Base-by-base conservation (phyloP, 2,329 filamentous ascomycete genomes). In the Geosmithia putterillii region DNA sequence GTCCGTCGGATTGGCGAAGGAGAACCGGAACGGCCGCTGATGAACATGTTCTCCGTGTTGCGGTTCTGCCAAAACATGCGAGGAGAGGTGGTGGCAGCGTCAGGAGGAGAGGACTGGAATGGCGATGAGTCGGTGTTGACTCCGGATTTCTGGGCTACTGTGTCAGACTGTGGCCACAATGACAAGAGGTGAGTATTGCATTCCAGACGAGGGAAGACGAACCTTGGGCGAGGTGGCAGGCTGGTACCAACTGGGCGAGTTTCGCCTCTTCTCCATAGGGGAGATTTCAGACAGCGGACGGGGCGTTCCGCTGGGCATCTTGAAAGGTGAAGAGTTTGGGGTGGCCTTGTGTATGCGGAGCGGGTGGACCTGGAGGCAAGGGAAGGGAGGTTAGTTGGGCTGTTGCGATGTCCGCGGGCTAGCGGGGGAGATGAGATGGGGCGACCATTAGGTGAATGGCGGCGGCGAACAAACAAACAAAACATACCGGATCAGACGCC, bases 171-270 rank as follows among this genome's bases (percentile, higher is more conserved):
- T 17, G 12, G 39, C 32, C 28, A 45, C 48, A 45, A 50, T 44
- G 44, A 38, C 20, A n/a, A 23, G 61, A 60, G 86, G 81, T 54
- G n/a, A n/a, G n/a, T 81, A 66, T 62, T 28, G 32, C 40, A 48
- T 35, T 43, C 19, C 19, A 51, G 15, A 17, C 2, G 23, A 35
- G 17, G 18, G 19, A 34, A 15, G 34, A 44, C 61, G 25, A 51
- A 64, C 62, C 61, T 64, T 62, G 40, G 62, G 60, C 32, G 59
- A 58, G 20, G 52, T 54, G 34, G 46, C 52, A 20, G 51, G 48
- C 61, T 89, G 83, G 55, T 83, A 88, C 77, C 83, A 94, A 69
- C 84, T 94, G 43, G 89, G 88, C 42, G 89, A 95, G 68, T 96
- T 96, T 55, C 89, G 77, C 59, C 90, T 79, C 62, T 80, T 82